Conservation (phyloP, 768 basidiomycete species). For the Naganishia friedmannii region DNA sequence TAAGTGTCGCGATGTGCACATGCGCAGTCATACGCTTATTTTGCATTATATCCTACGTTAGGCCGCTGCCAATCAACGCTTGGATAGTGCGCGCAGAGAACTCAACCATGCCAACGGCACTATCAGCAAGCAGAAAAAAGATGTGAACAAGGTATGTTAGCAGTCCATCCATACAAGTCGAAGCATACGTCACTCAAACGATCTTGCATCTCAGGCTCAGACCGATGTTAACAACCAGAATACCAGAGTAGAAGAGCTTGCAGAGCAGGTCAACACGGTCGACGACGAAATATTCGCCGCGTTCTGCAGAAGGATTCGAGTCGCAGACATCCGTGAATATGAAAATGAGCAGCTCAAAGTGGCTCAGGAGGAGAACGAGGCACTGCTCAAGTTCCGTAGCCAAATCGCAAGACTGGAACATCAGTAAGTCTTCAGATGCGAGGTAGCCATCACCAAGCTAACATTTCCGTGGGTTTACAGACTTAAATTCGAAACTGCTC, state of each 20-base stretch:
- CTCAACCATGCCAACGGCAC: constrained; percentile 63
- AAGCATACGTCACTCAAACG: not conserved
- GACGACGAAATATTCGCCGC: constrained; percentile 70
- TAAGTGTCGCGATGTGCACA: not conserved
- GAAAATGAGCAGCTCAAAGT: constrained; percentile 67
- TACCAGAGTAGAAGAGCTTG: constrained; percentile 60
- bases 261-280: constrained; percentile 64
- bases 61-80: constrained; percentile 71
- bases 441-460: not conserved
- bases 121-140: constrained; percentile 40
- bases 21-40: not conserved
- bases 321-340: constrained; percentile 64
- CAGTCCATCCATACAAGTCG: not conserved
- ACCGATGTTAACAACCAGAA: constrained; percentile 48
- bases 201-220: not conserved
- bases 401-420: constrained; percentile 16
- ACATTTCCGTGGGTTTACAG: constrained; percentile 54
- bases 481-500: constrained; percentile 75
- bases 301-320: constrained; percentile 25
- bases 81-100: constrained; percentile 78
- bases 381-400: constrained; percentile 49
- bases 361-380: constrained; percentile 80
- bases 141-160: constrained; percentile 44
- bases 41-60: constrained; percentile 44
- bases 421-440: constrained; percentile 20